These are phyloP conservation scores for Lentinula boryana DNA, from an alignment of 768 basidiomycete species.

Conservation along the genomic window DNA sequence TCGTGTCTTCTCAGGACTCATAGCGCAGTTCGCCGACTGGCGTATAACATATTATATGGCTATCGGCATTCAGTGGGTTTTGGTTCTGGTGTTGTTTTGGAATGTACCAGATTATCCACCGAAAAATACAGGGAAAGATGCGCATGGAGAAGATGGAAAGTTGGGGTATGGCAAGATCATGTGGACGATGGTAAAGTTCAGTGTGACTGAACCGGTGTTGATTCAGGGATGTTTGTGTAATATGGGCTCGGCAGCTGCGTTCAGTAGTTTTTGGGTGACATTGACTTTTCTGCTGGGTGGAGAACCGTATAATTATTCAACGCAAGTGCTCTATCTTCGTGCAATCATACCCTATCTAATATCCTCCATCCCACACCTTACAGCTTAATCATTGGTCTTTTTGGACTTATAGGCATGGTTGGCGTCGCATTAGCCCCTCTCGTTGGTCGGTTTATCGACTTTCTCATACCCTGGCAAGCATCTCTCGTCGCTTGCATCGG, in stretches of 20 bases:
- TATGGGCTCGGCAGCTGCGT: conserved; percentile 34
- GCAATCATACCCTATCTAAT: too few species aligned
- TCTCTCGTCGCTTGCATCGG: conserved; percentile 48
- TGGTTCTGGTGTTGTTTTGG: conserved; percentile 39
- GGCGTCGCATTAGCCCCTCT: conserved; percentile 48
- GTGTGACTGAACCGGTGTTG: conserved; percentile 53
- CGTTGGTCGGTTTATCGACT: conserved; percentile 48
- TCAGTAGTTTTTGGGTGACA: conserved; percentile 39
- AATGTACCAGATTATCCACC: conserved; percentile 55
- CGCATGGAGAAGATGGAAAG: conserved; percentile 21
- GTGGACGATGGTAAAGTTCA: conserved; percentile 50
- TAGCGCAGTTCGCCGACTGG: conserved; percentile 49
- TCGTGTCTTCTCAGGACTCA: conserved; percentile 49
- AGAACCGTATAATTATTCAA: conserved; percentile 50
- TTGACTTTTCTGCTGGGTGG: conserved; percentile 57
- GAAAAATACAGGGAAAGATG: conserved; percentile 27
- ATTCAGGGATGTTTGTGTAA: conserved; percentile 44
- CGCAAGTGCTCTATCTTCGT: conserved; percentile 41
- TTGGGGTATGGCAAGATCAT: conserved; percentile 48
- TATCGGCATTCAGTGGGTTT: conserved; percentile 41
- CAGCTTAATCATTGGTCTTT: conserved; percentile 49
- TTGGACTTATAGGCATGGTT: conserved; percentile 50
- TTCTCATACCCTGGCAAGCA: conserved; percentile 57
- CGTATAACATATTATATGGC: conserved; percentile 51
- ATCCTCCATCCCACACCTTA: conserved; percentile 18